Percentiles rank a stretch among this genome's conserved stretches.
phyloP scores from a whole-genome alignment of 2,329 filamentous ascomycete genomes.

The Ilyonectria robusta region DNA sequence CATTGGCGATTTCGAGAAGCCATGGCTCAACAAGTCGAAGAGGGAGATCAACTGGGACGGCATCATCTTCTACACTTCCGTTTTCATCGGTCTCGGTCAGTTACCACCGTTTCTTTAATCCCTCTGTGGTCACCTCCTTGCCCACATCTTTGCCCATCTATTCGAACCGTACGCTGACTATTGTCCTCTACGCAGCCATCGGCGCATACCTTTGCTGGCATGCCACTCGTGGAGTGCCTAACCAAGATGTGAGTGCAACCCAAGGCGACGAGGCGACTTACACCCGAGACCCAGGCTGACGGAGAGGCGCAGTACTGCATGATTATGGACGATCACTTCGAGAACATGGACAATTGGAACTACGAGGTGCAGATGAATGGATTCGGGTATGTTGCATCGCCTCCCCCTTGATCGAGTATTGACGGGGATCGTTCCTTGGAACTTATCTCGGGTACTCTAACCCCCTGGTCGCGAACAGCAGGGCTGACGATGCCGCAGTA shows the following conservation, averaged over 20 bases:
- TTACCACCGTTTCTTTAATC: no score
- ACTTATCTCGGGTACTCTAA: neutral
- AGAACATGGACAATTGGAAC: constrained; percentile 60
- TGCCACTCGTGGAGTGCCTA: constrained; percentile 34
- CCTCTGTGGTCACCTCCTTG: neutral
- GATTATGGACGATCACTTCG: constrained; percentile 43
- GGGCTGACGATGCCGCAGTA: constrained; percentile 31
- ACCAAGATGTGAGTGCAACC: constrained; percentile 34
- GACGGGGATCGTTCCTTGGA: neutral
- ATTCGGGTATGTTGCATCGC: constrained; percentile 51
- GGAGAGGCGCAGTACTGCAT: constrained; percentile 37
- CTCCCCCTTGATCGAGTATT: neutral
- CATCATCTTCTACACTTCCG: constrained; percentile 46
- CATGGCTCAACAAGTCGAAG: constrained; percentile 43
- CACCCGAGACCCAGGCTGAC: constrained; percentile 8
- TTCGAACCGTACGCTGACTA: neutral
- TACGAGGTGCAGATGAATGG: constrained; percentile 59
- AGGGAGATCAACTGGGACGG: constrained; percentile 46
- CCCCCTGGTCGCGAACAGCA: neutral
- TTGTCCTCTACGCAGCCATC: constrained; percentile 17
- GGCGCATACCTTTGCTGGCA: constrained; percentile 41
- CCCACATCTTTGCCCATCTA: fast-evolving
- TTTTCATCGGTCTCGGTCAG: constrained; percentile 42
- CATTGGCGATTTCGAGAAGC: constrained; percentile 45
- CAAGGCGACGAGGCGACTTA: neutral